These are phyloP conservation scores for Triticum aestivum DNA, from an alignment of 176 grass and related monocot species.

Conservation along the genomic window IWGSC_CS_RefSeq_v2.1 NC_057810.1:625522111-625522610, in stretches of 20 bases:
- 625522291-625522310: slow-evolving; percentile 88
- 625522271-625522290: slow-evolving; percentile 78
- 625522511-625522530: neutral
- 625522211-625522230: slow-evolving; percentile 64
- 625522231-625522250: slow-evolving; percentile 59
- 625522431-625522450: neutral
- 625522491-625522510: neutral
- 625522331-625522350: slow-evolving; percentile 10
- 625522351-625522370: neutral
- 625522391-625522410: neutral
- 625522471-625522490: slow-evolving; percentile 1
- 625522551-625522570: slow-evolving; percentile 30
- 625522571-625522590: slow-evolving; percentile 57
- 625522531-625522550: slow-evolving; percentile 12
- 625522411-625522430: neutral
- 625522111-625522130: slow-evolving; percentile 54
- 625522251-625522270: slow-evolving; percentile 70
- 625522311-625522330: slow-evolving; percentile 20
- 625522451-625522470: neutral
- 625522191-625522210: slow-evolving; percentile 90
- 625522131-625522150: slow-evolving; percentile 28
- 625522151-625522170: slow-evolving; percentile 50
- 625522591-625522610: slow-evolving; percentile 99
- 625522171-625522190: slow-evolving; percentile 72
- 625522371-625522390: neutral